Base-by-base conservation (phyloP, 2,329 filamentous ascomycete genomes). In the Sarocladiaceae sp. region DNA sequence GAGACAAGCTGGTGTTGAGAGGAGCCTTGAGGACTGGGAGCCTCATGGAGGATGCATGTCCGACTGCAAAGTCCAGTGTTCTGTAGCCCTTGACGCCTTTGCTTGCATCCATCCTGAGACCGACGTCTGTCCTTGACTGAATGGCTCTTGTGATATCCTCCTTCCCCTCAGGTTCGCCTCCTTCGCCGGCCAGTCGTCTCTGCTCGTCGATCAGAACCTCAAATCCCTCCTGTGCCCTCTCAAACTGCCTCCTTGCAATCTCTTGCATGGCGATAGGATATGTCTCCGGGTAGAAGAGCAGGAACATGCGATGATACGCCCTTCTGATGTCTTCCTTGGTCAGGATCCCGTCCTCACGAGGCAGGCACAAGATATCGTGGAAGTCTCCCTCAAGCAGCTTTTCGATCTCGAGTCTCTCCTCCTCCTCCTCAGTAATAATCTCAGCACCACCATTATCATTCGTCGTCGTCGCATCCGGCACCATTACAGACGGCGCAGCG, bases 161-260 rank as follows among this genome's bases (percentile, higher is more conserved):
- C 28, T 3, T 17, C 18, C 49, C 57, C 13, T 56, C 54, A 3
- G 59, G 60, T 13, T 62, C 53, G 15, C 59, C 57, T 13, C 28
- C 50, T 3, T 52, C 54, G 22, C 57, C 60, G 33, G 67, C 66
- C 4, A 68, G 63, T 29, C 71, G 66, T 20, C 69, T 66, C 15
- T 63, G 61, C 13, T 73, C 72, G 47, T 76, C 68, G 44, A 73
- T 68, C n/a, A 79, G 65, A 1, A 70, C 72, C 60, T 78, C 76
- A 46, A 76, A 77, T 7, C 74, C 75, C 12, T 62, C 60, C 52
- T 76, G 70, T 3, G 72, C 66, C 35, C 65, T 61, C 11, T 65
- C 60, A 46, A 77, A 71, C 56, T 76, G 72, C 20, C 60, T 60
- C 12, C 66, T 66, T 20, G 74, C 73, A 31, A 67, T 57, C 28